phyloP scores from a whole-genome alignment of 202 grass and related monocot genomes.

The Tripidium arundinaceum region DNA sequence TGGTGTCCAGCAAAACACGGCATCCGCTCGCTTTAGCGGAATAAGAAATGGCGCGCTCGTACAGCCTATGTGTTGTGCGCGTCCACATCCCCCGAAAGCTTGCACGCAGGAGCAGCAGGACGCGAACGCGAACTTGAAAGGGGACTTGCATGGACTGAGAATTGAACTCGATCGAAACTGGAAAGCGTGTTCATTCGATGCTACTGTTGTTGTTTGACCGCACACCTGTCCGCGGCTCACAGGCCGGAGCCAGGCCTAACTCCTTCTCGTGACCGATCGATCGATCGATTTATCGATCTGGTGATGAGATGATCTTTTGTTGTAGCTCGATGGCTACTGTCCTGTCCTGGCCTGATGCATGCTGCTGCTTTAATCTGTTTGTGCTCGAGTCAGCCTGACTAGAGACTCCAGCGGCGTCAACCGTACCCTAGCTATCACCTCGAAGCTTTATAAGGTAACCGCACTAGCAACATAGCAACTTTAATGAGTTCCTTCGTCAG shows the following conservation, averaged over 20 bases:
- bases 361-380: not conserved
- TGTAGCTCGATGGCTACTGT: not conserved
- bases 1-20: slow-evolving; percentile 58
- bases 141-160: not conserved
- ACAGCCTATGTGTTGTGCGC: slow-evolving; percentile 4
- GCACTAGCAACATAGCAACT: not conserved
- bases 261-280: no score
- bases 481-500: not conserved
- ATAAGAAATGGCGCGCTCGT: slow-evolving; percentile 17
- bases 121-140: not conserved
- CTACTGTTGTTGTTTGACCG: slow-evolving; percentile 38
- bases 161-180: not conserved
- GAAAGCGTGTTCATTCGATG: not conserved
- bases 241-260: slow-evolving; percentile 42
- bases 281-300: no score
- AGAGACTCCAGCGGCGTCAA: slow-evolving; percentile 39
- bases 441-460: slow-evolving; percentile 1
- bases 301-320: no score
- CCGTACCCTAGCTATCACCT: slow-evolving; percentile 28
- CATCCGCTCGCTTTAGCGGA: slow-evolving; percentile 25
- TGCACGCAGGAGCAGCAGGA: not conserved
- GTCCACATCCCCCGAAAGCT: slow-evolving; percentile 43
- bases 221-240: slow-evolving; percentile 27
- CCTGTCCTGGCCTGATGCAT: not conserved
- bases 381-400: slow-evolving; percentile 35